Base-by-base conservation (phyloP, 179 eudicot genomes). In the Corrigiola litoralis region DNA sequence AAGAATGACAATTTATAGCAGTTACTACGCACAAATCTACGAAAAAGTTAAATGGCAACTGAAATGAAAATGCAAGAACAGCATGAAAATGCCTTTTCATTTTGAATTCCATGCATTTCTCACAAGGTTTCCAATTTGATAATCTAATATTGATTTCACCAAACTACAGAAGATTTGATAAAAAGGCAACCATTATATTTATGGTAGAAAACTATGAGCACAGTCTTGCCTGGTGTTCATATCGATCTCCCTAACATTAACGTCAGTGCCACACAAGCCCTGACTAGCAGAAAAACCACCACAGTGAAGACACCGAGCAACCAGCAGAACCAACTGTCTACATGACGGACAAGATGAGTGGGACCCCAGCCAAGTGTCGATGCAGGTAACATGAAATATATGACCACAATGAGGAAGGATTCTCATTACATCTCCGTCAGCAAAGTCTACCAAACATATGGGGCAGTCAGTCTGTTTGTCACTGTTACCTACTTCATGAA, bases 321-420 rank as follows among this genome's bases (percentile, higher is more conserved):
- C 75, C 32, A 64, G 56, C 47, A 74, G 54, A 47, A 80, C 78
- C 69, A 73, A 58, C 73, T 74, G 76, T 37, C 81, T 67, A 60
- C 84, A 80, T 4, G 81, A 80, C 11, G 81, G 81, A 72, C 84
- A 80, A 0, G 84, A 77, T 3, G 79, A 80, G 41, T 75, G 76
- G 5, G 74, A 67, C 24, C 64, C 59, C 51, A 80, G 84, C 84
- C 84, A 80, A 13, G 47, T 65, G 49, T 80, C 84, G 27, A 77
- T 70, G 54, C 84, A 80, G 18, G 61, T 42, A 18, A 80, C 74
- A 40, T 80, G 80, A 67, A 80, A 80, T 13, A 67, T 73, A 60
- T 80, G 84, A 55, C 72, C 71, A 31, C 84, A 70, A 38, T 68
- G 70, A 16, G 84, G 84, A 68, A 80, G 74, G 6, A 80, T 48